A percentile compares a stretch with the other conserved stretches of the same genome.
Conservation (phyloP, 208 protist genomes). For the Perkinsela sp. region DNA sequence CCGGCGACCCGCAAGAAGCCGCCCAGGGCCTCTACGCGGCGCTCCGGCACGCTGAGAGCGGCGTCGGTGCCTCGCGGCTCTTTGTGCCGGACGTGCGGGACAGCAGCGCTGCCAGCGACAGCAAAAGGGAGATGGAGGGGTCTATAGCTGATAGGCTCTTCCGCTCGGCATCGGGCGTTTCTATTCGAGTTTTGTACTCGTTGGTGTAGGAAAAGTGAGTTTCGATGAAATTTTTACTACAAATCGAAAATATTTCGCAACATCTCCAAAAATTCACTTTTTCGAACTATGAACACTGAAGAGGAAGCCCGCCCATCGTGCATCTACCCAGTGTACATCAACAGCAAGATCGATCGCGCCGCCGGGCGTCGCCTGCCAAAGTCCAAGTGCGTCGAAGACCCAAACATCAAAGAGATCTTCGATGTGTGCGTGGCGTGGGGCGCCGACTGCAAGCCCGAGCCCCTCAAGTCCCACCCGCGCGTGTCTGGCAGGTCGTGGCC, state of each 20-base stretch:
- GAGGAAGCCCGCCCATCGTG: background rate
- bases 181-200: background rate
- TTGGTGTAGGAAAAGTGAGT: background rate
- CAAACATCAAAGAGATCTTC: background rate
- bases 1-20: slow-evolving; percentile 13
- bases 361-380: background rate
- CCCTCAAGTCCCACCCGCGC: background rate
- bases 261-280: background rate
- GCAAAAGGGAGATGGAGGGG: slow-evolving; percentile 19
- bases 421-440: background rate
- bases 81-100: slow-evolving; percentile 56
- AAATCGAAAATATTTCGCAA: background rate
- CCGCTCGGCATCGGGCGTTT: slow-evolving; percentile 44
- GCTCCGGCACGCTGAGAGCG: slow-evolving; percentile 37
- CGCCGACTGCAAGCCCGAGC: background rate
- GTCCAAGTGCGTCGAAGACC: background rate
- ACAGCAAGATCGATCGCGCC: background rate
- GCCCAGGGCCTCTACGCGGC: slow-evolving; percentile 43
- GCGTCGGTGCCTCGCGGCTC: slow-evolving; percentile 18
- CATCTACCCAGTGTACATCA: background rate
- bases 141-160: slow-evolving; percentile 62
- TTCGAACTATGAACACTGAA: too few relatives aligned
- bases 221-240: background rate
- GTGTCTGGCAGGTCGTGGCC: background rate
- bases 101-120: slow-evolving; percentile 10